phyloP scores from a whole-genome alignment of 345 rosid genomes.

The Clausena lansium region DNA sequence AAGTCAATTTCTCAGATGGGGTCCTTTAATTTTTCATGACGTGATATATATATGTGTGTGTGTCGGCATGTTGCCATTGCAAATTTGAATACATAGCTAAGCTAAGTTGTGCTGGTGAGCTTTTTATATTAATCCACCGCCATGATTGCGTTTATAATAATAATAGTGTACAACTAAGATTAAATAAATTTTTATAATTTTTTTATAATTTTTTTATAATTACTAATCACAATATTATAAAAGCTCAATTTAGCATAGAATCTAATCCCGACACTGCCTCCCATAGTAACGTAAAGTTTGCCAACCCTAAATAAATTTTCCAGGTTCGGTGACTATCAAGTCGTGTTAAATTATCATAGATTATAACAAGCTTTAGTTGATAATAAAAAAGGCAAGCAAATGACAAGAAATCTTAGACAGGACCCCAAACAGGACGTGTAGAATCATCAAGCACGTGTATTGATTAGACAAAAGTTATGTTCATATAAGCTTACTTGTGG shows the following conservation, averaged over 20 bases:
- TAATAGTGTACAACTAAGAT: too few species aligned
- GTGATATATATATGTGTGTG: neutral
- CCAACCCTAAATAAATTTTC: neutral
- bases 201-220: too few species aligned
- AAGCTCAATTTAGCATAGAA: too few species aligned
- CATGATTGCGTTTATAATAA: too few species aligned
- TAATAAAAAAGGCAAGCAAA: neutral
- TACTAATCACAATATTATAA: too few species aligned
- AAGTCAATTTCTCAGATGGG: constrained; percentile 22
- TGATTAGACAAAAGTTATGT: constrained; percentile 18
- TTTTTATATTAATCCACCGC: too few species aligned
- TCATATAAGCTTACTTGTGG: neutral
- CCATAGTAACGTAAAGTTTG: constrained; percentile 4
- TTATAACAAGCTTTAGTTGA: neutral
- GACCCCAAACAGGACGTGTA: neutral
- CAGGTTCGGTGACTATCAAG: neutral
- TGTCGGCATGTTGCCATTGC: constrained; percentile 16
- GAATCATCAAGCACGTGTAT: constrained; percentile 6
- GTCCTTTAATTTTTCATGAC: constrained; percentile 11
- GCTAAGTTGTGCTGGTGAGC: too few species aligned
- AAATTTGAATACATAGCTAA: too few species aligned
- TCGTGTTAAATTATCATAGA: too few species aligned
- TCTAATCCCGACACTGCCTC: neutral
- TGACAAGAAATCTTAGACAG: neutral
- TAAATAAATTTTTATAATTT: too few species aligned